Base-by-base conservation (phyloP, 225 moss, liverwort and hornwort species). In the Sphagnum contortum region DNA sequence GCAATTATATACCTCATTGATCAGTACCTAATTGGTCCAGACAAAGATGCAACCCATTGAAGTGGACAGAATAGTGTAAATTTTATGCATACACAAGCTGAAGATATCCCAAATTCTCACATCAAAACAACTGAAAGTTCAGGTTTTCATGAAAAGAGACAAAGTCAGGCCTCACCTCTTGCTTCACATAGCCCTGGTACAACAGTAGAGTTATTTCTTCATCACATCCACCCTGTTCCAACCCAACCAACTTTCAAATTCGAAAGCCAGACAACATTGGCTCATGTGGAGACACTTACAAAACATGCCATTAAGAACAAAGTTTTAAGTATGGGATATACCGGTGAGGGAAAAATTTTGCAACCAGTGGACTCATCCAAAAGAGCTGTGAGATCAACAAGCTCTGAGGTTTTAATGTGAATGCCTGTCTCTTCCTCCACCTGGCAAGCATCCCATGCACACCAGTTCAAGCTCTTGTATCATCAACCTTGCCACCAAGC, bases 341-440 rank as follows among this genome's bases (percentile, higher is more conserved):
- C 91, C 65, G 96, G 86, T 54, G 96, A 98, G 5, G 96, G 96
- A 62, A 91, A 83, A 87, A 98, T 91, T 73, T 81, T 93, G 58
- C 87, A 78, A 53, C 98, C 93, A 64, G 93, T 91, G 57, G 90
- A 89, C 71, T 88, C 82, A 10, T 93, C 87, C 75, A 98, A 72
- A 68, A 93, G 69, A 62, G 85, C 89, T 29, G 93, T 98, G 51
- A 98, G 80, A 70, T 89, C 91, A 50, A 98, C 74, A 53, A 98
- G 67, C 75, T 98, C 87, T 67, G 89, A 81, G 49, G 79, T 68
- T 70, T 76, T 86, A 29, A 98, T 71, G 62, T 76, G 83, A 45
- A 98, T 93, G 70, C 98, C 98, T 12, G 82, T 93, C 77, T 98
- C 98, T 84, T 98, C 89, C 71, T 89, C 82, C 53, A 98, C 87